Conservation (phyloP, 805 yeast species). For the Schwanniomyces polymorphus region DNA sequence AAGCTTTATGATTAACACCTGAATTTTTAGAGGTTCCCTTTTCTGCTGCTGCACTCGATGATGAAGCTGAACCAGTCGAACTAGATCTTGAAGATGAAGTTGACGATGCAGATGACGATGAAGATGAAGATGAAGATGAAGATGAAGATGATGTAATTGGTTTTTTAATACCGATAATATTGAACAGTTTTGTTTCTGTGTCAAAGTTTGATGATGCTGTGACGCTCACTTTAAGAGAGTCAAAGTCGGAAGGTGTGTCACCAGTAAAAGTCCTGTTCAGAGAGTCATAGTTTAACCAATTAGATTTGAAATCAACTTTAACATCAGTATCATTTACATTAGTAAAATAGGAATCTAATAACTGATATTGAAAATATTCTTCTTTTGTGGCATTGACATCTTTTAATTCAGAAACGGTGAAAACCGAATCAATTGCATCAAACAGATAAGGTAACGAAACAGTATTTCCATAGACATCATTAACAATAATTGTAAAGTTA, state of each 20-base stretch:
- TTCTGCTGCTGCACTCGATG: conserved; percentile 19
- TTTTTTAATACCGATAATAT: conserved; percentile 51
- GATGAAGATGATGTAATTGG: conserved; percentile 14
- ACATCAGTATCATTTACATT: conserved; percentile 51
- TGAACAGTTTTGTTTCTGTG: conserved; percentile 41
- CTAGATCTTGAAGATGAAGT: conserved; percentile 12
- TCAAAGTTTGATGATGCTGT: conserved; percentile 29
- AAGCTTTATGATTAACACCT: conserved; percentile 42
- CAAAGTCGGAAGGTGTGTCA: conserved; percentile 42
- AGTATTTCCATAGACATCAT: conserved; percentile 60
- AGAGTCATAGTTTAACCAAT: conserved; percentile 68
- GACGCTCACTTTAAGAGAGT: conserved; percentile 21
- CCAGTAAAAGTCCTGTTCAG: conserved; percentile 71
- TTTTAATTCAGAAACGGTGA: conserved; percentile 52
- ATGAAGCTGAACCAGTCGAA: conserved; percentile 23
- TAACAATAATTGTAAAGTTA: conserved; percentile 55
- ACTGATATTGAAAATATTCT: conserved; percentile 54
- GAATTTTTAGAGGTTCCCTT: not conserved
- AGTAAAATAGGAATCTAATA: conserved; percentile 57
- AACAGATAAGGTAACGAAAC: conserved; percentile 60
- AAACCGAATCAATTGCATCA: conserved; percentile 53
- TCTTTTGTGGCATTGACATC: conserved; percentile 70
- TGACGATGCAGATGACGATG: conserved; percentile 24
- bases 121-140: conserved; percentile 17
- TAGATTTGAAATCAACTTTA: conserved; percentile 40